Evolutionary conservation across 805 yeast species (phyloP).

Genomic region (Hanseniaspora hatyaiensis): DNA sequence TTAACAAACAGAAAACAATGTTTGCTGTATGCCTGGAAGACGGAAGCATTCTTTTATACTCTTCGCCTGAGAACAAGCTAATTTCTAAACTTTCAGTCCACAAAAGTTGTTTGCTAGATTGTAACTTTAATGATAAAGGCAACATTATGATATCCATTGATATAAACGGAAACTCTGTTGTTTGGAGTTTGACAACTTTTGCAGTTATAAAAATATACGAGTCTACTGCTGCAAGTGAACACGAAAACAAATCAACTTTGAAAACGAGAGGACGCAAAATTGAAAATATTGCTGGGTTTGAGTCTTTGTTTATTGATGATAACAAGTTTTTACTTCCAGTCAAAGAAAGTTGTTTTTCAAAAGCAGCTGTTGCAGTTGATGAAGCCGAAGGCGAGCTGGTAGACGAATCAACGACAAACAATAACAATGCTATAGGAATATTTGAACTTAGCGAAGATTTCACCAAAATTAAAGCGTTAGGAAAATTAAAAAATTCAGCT

Average conservation of each 20-base stretch:
- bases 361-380: no score
- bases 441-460: background rate
- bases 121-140: conserved; percentile 6
- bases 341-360: no score
- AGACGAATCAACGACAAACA: background rate
- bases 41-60: conserved; percentile 4
- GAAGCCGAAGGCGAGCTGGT: background rate
- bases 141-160: background rate
- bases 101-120: background rate
- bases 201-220: conserved; percentile 6
- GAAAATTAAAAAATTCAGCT: background rate
- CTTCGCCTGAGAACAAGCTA: conserved; percentile 2
- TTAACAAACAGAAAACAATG: background rate
- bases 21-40: conserved; percentile 3
- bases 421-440: background rate
- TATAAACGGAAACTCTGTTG: background rate
- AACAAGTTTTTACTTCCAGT: conserved; percentile 5
- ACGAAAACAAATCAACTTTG: no score
- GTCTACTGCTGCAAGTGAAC: background rate
- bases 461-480: background rate
- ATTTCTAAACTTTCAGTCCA: conserved; percentile 12
- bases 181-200: conserved; percentile 2
- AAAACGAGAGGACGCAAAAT: no score
- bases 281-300: conserved; percentile 6
- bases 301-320: conserved; percentile 1